Evolutionary conservation across 73 alveolate genomes (phyloP).

Genomic region (Paramecium octaurelia): DNA sequence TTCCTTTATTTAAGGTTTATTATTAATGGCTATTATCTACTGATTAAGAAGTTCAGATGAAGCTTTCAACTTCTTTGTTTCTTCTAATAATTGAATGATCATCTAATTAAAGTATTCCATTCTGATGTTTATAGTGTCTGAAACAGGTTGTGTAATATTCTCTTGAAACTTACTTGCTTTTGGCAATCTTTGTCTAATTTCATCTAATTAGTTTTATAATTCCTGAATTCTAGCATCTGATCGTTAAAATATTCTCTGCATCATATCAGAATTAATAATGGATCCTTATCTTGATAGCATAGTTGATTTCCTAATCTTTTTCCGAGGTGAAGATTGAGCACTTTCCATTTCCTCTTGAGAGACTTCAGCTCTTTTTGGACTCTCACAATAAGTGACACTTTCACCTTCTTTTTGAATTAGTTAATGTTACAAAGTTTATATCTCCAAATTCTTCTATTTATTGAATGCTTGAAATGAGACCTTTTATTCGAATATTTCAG

Average conservation of each 20-base stretch:
- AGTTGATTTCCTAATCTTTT: not conserved
- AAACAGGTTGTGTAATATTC: not conserved
- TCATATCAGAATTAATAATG: not conserved
- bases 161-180: not conserved
- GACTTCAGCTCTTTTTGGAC: not conserved
- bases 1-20: not conserved
- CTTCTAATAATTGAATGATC: not conserved
- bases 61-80: not conserved
- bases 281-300: not conserved
- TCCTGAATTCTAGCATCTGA: conserved; percentile 12
- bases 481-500: not conserved
- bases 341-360: not conserved
- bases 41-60: not conserved
- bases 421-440: not conserved
- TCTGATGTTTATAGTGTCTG: not conserved
- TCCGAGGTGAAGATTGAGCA: not conserved
- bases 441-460: not conserved
- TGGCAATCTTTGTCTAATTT: not conserved
- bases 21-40: not conserved
- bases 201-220: not conserved
- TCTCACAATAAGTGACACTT: not conserved
- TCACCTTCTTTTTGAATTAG: not conserved
- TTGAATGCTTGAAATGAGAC: not conserved
- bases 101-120: not conserved
- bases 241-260: not conserved